phyloP scores from a whole-genome alignment of 352 stramenopile genomes.

The Blastocystis sp. region DNA sequence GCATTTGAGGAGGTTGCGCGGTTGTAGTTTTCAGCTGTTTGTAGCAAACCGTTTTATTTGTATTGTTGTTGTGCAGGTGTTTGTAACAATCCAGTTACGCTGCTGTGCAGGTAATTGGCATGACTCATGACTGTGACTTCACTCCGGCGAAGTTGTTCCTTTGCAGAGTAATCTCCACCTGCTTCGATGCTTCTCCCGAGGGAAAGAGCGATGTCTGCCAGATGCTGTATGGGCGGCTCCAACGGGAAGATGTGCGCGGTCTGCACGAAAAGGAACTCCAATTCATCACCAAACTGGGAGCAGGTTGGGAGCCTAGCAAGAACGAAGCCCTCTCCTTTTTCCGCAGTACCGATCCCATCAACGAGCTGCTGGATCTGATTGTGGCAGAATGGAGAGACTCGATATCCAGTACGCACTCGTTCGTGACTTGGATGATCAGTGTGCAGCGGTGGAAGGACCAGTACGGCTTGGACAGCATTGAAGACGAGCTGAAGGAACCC shows the following conservation, averaged over 20 bases:
- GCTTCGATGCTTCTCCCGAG: background rate
- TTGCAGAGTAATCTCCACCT: constrained; percentile 8
- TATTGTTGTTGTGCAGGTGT: background rate
- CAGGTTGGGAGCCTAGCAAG: constrained; percentile 36
- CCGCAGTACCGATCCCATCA: background rate
- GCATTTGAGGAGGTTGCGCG: constrained; percentile 48
- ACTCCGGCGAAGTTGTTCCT: constrained; percentile 51
- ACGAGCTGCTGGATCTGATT: background rate
- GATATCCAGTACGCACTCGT: background rate
- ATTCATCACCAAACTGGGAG: constrained; percentile 28
- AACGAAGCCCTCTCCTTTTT: background rate
- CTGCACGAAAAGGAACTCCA: background rate
- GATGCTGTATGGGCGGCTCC: background rate
- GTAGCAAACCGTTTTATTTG: too few relatives aligned
- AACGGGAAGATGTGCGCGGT: background rate
- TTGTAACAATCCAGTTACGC: constrained; percentile 17
- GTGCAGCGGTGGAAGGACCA: constrained; percentile 2
- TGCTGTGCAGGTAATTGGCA: constrained; percentile 79
- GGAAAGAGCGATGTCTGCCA: constrained; percentile 27
- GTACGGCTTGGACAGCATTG: background rate
- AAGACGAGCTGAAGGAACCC: background rate
- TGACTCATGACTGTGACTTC: constrained; percentile 2
- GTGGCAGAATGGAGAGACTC: constrained; percentile 5
- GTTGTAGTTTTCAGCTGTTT: background rate
- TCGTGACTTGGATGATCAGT: constrained; percentile 25